Base-by-base conservation (phyloP, 139 green algal genomes). In the Chlorella sp. region DNA sequence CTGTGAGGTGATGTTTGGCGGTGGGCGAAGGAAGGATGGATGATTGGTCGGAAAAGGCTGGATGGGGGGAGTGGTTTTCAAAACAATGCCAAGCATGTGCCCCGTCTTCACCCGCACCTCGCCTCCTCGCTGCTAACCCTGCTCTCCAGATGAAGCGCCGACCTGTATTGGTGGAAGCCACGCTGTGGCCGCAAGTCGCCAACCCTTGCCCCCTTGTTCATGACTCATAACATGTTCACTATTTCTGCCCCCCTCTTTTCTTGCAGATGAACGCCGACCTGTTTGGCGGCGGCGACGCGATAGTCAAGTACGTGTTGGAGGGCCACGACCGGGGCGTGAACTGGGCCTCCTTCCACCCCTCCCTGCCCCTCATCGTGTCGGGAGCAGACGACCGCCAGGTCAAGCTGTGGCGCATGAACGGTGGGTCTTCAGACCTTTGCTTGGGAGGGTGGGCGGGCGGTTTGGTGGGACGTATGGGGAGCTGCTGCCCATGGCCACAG, bases 251-350 rank as follows among this genome's bases (percentile, higher is more conserved):
- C 14, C 81, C 21, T 30, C 61, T 60, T 40, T 2, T 40, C 66
- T 30, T 68, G 81, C 96, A 98, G 91, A 97, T 99, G 95, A 99
- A 99, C 92, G 83, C 94, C 14, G 98, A 99, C 90, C 93, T 99
- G 40, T 99, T 99, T 92, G 98, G 98, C 69, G 96, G 98, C 37
- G 98, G 98, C 22, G 98, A 99, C 88, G 97, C 97, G 2, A 93
- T 99, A 36, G 98, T 99, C 32, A 99, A 99, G 96, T 99, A 99
- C 92, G 98, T 99, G 83, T 95, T 99, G 76, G 98, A 99, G 92
- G 98, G 98, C 14, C 98, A 99, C 90, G 98, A 99, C 93, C 93
- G 98, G 14, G 98, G 98, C 16, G 98, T 99, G 15, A 99, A 99
- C 95, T 99, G 98, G 98, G 98, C 97, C 3, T 92, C 96, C 18